These are phyloP conservation scores for Caryopteris hybrid DNA, from an alignment of 305 asterid genomes.

Conservation along the genomic window DNA sequence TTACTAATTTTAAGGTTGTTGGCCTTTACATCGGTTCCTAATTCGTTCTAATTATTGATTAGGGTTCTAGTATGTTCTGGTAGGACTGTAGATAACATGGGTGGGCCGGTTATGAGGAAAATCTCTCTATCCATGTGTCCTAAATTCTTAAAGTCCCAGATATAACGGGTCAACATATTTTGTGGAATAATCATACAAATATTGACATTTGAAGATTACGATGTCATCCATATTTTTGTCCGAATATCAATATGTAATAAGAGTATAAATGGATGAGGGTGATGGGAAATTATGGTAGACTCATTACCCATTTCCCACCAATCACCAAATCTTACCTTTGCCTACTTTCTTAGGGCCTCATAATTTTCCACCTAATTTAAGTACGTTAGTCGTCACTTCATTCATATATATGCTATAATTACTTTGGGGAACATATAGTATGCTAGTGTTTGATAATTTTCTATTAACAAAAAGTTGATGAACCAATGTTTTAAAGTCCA, in stretches of 20 bases:
- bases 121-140: slow-evolving; percentile 8
- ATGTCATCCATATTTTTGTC: background rate
- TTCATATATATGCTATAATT: too few relatives aligned
- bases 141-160: slow-evolving; percentile 16
- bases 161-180: slow-evolving; percentile 11
- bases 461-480: too few relatives aligned
- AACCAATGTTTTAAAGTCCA: too few relatives aligned
- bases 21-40: too few relatives aligned
- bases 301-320: slow-evolving; percentile 22
- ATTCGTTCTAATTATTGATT: too few relatives aligned
- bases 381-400: background rate
- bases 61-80: background rate
- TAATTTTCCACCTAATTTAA: slow-evolving; percentile 11
- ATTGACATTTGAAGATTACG: slow-evolving; percentile 22
- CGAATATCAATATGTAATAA: background rate
- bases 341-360: slow-evolving; percentile 14
- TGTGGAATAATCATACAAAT: slow-evolving; percentile 17
- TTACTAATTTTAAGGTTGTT: too few relatives aligned
- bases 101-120: slow-evolving; percentile 17
- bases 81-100: background rate
- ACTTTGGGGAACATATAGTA: too few relatives aligned
- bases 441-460: too few relatives aligned
- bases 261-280: too few relatives aligned
- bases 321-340: slow-evolving; percentile 12
- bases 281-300: background rate